These are phyloP conservation scores for Basipetospora sp. DNA, from an alignment of 2,329 filamentous ascomycete species.

Conservation along the genomic window DNA sequence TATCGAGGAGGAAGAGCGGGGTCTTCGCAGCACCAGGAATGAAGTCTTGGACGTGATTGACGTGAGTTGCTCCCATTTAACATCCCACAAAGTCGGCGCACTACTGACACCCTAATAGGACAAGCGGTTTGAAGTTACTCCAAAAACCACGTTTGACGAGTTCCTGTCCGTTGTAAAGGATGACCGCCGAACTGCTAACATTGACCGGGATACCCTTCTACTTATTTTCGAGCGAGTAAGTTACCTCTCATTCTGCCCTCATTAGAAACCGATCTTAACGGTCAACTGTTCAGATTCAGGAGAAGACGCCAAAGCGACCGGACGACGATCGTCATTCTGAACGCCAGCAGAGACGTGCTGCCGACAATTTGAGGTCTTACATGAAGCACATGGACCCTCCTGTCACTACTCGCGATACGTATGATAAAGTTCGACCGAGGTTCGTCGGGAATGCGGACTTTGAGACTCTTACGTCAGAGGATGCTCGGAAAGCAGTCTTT, in stretches of 20 bases:
- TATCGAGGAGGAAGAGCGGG: slow-evolving; percentile 82
- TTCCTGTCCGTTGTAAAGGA: slow-evolving; percentile 69
- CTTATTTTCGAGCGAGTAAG: slow-evolving; percentile 71
- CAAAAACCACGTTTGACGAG: slow-evolving; percentile 75
- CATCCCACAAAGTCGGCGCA: not conserved
- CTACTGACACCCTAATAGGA: slow-evolving; percentile 44
- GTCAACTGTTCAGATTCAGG: slow-evolving; percentile 45
- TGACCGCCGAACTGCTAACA: slow-evolving; percentile 76
- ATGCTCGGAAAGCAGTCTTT: slow-evolving; percentile 68
- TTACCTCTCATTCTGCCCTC: too few species aligned
- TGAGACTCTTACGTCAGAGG: slow-evolving; percentile 66
- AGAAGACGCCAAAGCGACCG: slow-evolving; percentile 66
- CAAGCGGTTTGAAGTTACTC: slow-evolving; percentile 77
- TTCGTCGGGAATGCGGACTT: slow-evolving; percentile 75
- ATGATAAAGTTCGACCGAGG: slow-evolving; percentile 71
- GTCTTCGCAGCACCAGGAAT: slow-evolving; percentile 66
- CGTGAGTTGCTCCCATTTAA: slow-evolving; percentile 35
- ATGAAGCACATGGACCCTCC: slow-evolving; percentile 87
- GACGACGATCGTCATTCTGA: slow-evolving; percentile 79
- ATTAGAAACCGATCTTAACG: too few species aligned
- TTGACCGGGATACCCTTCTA: slow-evolving; percentile 63
- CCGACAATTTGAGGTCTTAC: slow-evolving; percentile 69
- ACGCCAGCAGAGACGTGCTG: slow-evolving; percentile 67
- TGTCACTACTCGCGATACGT: slow-evolving; percentile 62
- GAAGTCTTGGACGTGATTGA: slow-evolving; percentile 78